phyloP scores from a whole-genome alignment of 139 green algal genomes.

The Chlorella ohadii region DNA sequence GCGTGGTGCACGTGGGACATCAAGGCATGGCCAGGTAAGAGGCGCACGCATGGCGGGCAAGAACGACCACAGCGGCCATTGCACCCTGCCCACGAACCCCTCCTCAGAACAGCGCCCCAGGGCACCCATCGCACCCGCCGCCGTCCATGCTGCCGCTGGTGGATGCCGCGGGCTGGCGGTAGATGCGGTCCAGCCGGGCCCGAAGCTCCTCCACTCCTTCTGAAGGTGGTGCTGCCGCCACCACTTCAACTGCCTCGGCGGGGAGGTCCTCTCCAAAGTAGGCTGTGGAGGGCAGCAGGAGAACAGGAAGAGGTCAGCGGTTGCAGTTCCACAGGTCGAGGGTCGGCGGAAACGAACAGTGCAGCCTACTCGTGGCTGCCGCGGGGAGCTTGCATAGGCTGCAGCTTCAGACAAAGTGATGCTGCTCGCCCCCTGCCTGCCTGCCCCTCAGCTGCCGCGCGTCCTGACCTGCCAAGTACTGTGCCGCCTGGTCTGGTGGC shows the following conservation, averaged over 20 bases:
- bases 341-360: too few relatives aligned
- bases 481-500: constrained; percentile 47
- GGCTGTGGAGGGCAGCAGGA: constrained; percentile 27
- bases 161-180: not conserved
- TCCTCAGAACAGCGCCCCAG: too few relatives aligned
- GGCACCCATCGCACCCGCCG: not conserved
- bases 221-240: constrained; percentile 41
- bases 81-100: too few relatives aligned
- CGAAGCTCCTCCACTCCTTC: constrained; percentile 39
- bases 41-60: too few relatives aligned
- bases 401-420: too few relatives aligned
- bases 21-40: too few relatives aligned
- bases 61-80: too few relatives aligned
- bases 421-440: not conserved
- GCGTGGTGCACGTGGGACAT: too few relatives aligned
- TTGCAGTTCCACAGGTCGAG: too few relatives aligned
- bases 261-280: constrained; percentile 81
- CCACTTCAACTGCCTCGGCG: constrained; percentile 61
- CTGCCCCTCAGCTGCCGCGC: not conserved
- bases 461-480: constrained; percentile 77
- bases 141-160: constrained; percentile 13
- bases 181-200: constrained; percentile 49
- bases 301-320: too few relatives aligned
- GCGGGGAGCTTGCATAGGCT: too few relatives aligned
- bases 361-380: too few relatives aligned